These are phyloP conservation scores for Rhododendron mucronatum DNA, from an alignment of 148 eudicot species.

Conservation along the genomic window DNA sequence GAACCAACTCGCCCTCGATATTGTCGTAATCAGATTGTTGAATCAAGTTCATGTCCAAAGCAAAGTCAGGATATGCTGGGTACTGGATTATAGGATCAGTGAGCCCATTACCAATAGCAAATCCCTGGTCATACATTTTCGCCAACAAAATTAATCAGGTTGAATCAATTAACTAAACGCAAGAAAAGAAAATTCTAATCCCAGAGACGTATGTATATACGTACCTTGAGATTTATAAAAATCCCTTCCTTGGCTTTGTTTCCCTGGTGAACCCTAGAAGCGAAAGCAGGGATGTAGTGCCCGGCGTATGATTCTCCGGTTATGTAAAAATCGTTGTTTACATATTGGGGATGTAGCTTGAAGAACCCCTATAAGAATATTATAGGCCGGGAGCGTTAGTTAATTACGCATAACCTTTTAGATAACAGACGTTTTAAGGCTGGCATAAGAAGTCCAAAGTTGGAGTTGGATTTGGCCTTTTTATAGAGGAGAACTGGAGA, in stretches of 20 bases:
- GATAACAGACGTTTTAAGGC: background rate
- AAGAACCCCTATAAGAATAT: slow-evolving; percentile 57
- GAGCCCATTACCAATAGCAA: slow-evolving; percentile 82
- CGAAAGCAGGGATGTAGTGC: slow-evolving; percentile 92
- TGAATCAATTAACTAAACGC: background rate
- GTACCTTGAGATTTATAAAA: slow-evolving; percentile 79
- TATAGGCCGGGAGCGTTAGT: background rate
- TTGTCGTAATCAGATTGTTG: slow-evolving; percentile 31
- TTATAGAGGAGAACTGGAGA: background rate
- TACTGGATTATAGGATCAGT: slow-evolving; percentile 77
- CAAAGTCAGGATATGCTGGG: slow-evolving; percentile 67
- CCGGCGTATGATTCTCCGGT: slow-evolving; percentile 98
- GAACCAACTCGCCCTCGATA: slow-evolving; percentile 28
- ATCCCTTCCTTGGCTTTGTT: slow-evolving; percentile 70
- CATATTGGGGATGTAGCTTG: slow-evolving; percentile 60
- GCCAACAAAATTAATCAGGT: background rate
- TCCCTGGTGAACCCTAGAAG: slow-evolving; percentile 70
- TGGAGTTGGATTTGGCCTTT: background rate
- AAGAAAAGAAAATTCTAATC: background rate
- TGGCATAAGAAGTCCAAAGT: background rate
- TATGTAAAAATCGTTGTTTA: slow-evolving; percentile 76
- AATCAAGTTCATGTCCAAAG: slow-evolving; percentile 51
- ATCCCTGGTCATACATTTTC: slow-evolving; percentile 40
- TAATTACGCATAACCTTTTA: background rate
- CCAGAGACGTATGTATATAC: background rate